phyloP scores from a whole-genome alignment of 2,329 filamentous ascomycete genomes.

The Rosellinia necatrix region DNA sequence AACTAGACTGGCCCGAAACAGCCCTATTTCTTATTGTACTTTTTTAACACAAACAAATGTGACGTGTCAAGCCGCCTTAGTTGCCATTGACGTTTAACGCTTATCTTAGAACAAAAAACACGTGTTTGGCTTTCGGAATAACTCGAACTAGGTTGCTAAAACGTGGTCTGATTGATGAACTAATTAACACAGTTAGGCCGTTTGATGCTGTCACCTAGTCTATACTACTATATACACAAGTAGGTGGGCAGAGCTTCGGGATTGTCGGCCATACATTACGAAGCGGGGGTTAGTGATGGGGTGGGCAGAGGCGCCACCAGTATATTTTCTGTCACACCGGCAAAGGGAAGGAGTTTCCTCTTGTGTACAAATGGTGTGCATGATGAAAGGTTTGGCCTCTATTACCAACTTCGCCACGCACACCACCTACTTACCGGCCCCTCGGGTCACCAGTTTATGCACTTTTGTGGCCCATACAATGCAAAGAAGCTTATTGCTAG shows the following conservation, averaged over 20 bases:
- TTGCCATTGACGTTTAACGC: background rate
- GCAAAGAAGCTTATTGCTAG: background rate
- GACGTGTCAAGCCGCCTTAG: slow-evolving; percentile 13
- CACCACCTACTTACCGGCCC: slow-evolving; percentile 14
- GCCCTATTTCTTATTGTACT: too few species aligned
- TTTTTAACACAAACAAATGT: background rate
- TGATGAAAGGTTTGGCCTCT: background rate
- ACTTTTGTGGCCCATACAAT: slow-evolving; percentile 7
- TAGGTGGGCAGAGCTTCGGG: too few species aligned
- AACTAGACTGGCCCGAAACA: background rate
- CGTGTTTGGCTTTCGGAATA: slow-evolving; percentile 8
- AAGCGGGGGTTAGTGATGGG: too few species aligned
- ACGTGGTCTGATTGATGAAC: too few species aligned
- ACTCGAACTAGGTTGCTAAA: background rate
- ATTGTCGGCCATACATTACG: too few species aligned
- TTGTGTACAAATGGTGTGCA: too few species aligned
- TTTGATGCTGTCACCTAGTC: too few species aligned
- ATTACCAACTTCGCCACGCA: background rate
- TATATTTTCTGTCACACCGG: too few species aligned
- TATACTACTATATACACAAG: background rate
- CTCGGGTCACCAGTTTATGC: slow-evolving; percentile 24
- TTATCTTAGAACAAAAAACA: slow-evolving; percentile 1
- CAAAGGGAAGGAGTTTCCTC: too few species aligned
- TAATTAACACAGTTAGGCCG: too few species aligned
- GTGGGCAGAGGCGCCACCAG: too few species aligned